Conservation (phyloP, 192 early-diverging fungal species). For the Jimgerdemannia flammicorona region DNA sequence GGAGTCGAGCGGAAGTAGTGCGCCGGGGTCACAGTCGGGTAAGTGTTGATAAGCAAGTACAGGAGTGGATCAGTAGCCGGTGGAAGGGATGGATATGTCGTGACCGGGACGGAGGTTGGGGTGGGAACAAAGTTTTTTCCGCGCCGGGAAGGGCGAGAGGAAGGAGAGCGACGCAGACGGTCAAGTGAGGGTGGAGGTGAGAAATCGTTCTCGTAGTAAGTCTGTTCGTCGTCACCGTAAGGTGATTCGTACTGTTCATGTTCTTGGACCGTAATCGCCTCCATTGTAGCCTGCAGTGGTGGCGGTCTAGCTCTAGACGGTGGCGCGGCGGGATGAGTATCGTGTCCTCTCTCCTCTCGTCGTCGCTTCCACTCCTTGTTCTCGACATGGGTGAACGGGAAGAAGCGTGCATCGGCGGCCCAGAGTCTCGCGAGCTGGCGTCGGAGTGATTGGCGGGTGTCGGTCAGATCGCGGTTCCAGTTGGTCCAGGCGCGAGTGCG, state of each 20-base stretch:
- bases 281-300: no score
- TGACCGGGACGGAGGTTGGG: no score
- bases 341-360: neutral
- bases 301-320: no score
- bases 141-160: no score
- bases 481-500: neutral
- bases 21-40: neutral
- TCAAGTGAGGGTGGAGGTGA: no score
- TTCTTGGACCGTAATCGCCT: no score
- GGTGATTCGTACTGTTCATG: no score
- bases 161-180: no score
- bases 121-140: no score
- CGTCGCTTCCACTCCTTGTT: constrained; percentile 3
- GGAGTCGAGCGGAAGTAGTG: neutral
- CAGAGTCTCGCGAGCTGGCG: neutral
- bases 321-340: neutral
- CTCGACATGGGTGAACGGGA: neutral
- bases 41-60: neutral
- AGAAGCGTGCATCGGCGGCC: constrained; percentile 6
- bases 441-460: neutral
- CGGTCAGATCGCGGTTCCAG: neutral
- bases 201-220: no score
- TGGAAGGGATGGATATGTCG: neutral
- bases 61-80: neutral
- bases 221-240: no score